A percentile compares a stretch with the other conserved stretches of the same genome.
Evolutionary conservation across 495 filamentous ascomycete genomes (phyloP).

Genomic region (Immersiella caudata): DNA sequence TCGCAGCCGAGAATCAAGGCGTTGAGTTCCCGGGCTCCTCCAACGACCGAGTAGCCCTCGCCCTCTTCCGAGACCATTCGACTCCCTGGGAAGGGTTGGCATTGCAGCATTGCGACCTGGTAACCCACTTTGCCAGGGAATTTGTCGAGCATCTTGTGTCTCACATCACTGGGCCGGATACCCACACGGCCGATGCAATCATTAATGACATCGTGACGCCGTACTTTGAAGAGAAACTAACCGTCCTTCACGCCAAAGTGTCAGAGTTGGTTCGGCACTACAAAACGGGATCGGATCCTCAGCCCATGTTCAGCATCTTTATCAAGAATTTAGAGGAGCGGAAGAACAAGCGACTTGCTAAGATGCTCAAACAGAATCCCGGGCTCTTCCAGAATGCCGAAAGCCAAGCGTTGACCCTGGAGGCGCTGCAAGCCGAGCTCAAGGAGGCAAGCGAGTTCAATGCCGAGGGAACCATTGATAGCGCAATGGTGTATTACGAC

Average conservation of each 20-base stretch:
- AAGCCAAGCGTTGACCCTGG: background rate
- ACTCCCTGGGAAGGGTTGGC: conserved; percentile 29
- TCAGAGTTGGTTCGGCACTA: conserved; percentile 45
- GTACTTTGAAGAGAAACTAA: conserved; percentile 40
- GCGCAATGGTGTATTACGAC: conserved; percentile 10
- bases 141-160: conserved; percentile 29
- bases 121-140: conserved; percentile 16
- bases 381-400: too few species aligned
- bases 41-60: conserved; percentile 22
- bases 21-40: conserved; percentile 29
- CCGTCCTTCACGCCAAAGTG: conserved; percentile 38
- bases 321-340: background rate
- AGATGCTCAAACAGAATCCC: background rate
- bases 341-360: conserved; percentile 5
- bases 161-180: conserved; percentile 24
- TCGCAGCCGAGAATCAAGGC: conserved; percentile 30
- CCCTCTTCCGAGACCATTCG: conserved; percentile 29
- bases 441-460: conserved; percentile 8
- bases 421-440: background rate
- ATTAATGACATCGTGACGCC: conserved; percentile 37
- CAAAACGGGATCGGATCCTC: conserved; percentile 24
- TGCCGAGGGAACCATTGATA: conserved; percentile 15
- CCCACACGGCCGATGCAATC: conserved; percentile 28
- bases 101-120: conserved; percentile 23
- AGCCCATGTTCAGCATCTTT: conserved; percentile 22